These are phyloP conservation scores for Stenogyne calaminthoides DNA, from an alignment of 305 asterid genomes.

Conservation along the genomic window DNA sequence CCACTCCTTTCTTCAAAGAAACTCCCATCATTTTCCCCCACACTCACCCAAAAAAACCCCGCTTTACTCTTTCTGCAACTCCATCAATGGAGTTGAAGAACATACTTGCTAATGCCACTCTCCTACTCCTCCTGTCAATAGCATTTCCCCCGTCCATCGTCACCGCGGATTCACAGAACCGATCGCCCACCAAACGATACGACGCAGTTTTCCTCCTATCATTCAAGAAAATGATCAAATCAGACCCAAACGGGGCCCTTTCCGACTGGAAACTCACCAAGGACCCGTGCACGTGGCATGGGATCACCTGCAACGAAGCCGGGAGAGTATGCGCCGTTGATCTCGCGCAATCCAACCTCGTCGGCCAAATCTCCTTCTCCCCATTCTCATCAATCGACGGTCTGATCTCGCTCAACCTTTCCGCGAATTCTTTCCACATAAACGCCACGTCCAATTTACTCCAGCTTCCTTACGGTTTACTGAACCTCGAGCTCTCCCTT, in stretches of 20 bases:
- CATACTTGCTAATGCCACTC: slow-evolving; percentile 33
- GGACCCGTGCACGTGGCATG: slow-evolving; percentile 72
- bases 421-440: slow-evolving; percentile 57
- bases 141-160: slow-evolving; percentile 16
- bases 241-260: slow-evolving; percentile 59
- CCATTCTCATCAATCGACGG: slow-evolving; percentile 60
- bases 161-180: slow-evolving; percentile 24
- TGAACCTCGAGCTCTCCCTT: slow-evolving; percentile 70
- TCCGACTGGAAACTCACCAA: slow-evolving; percentile 58
- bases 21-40: slow-evolving; percentile 50
- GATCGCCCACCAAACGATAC: slow-evolving; percentile 42
- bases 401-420: slow-evolving; percentile 67
- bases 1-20: slow-evolving; percentile 46
- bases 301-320: slow-evolving; percentile 56
- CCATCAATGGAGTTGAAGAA: slow-evolving; percentile 36
- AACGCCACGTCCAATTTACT: slow-evolving; percentile 58
- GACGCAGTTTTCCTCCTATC: slow-evolving; percentile 64
- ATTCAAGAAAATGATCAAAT: slow-evolving; percentile 74
- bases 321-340: slow-evolving; percentile 67
- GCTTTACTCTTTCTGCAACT: slow-evolving; percentile 25
- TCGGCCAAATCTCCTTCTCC: slow-evolving; percentile 54
- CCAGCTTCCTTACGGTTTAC: slow-evolving; percentile 59
- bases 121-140: slow-evolving; percentile 28
- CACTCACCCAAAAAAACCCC: slow-evolving; percentile 1
- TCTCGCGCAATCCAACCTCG: slow-evolving; percentile 68